Evolutionary conservation across 768 basidiomycete genomes (phyloP), one percentile per base, ranked within the genome.

Genomic region (Clavaria fumosa): DNA sequence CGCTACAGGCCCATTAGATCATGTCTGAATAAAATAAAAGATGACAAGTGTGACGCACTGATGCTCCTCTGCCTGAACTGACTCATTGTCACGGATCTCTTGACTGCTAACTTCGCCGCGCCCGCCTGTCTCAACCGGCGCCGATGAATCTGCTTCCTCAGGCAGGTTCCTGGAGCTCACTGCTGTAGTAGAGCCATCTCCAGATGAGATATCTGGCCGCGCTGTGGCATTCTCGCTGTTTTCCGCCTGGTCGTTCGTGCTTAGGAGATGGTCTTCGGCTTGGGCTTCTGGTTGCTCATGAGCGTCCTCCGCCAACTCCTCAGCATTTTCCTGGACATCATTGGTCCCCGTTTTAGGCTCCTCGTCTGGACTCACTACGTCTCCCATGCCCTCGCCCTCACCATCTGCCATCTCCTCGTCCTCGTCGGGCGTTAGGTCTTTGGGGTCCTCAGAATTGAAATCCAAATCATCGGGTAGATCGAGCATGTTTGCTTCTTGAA

Each of bases 391-490:
- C n/a, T n/a, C n/a, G n/a, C n/a, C n/a, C n/a, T n/a, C 53, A 20
- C 64, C 59, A 32, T 64, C 66, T 12, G 59, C 51, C 47, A 61
- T 53, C 22, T 55, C 53, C 32, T 56, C 55, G n/a, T 47, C 45
- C 2, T 51, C 50, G 11, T 40, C 54, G 15, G 54, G 55, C 4
- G 63, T 66, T 18, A 55, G 51, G 12, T 55, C 49, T 4, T 54
- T 53, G 7, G 60, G 62, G 20, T 63, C 61, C 35, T 53, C 60
- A 22, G 37, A 39, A 23, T 59, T 69, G 9, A 91, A 53, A 37
- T 86, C 62, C 58, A 93, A 64, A 44, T 88, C 76, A 23, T 96
- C 91, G 0, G 93, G 93, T 7, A 97, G 66, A 49, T 97, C 82
- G 31, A 97, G 67, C 4, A 75, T 77, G 36, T 93, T 68, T 2